Base-by-base conservation (phyloP, 192 early-diverging fungal species). In the Coemansia guatemalensis region DNA sequence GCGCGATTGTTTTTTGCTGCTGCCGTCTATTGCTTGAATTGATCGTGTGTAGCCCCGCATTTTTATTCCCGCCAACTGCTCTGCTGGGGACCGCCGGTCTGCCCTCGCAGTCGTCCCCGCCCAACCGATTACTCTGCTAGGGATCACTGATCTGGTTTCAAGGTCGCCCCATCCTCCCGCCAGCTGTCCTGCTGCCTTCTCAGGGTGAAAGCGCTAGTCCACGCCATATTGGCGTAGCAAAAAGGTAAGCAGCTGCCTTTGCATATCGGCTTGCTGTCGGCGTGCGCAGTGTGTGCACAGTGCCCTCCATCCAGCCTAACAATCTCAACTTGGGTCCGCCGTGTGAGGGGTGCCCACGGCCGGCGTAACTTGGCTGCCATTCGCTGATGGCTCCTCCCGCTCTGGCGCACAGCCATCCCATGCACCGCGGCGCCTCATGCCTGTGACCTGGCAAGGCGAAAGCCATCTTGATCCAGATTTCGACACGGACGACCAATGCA, bases 391-490 rank as follows among this genome's bases (percentile, higher is more conserved):
- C 39, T 44, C 14, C 14, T 17, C 14, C 39, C 14, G 39, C 12
- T 44, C 14, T n/a, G 9, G 39, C 39, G 39, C 39, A 17, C 39
- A 17, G 14, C 39, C 39, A 44, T 44, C 3, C 8, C 12, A 44
- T 44, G 39, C 39, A 44, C 39, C 39, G 39, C 39, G 14, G 14
- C 39, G 14, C 14, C 9, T 9, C 39, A 44, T 17, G 14, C 8
- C 8, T 44, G 14, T 44, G 39, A 44, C 12, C 39, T 17, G 14
- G 14, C 39, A 17, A 14, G 12, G 17, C 12, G 17, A 44, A 44
- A 2, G 9, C 39, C n/a, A 21, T 18, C 26, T 48, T 58, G 47
- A 66, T 66, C 64, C 48, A 41, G 64, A 66, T 66, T 58, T 57
- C 26, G 35, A 26, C 22, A 12, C 51, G 27, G 60, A 18, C 26